Base-by-base conservation (phyloP, 2,329 filamentous ascomycete species). In the Geosmithia flava region DNA sequence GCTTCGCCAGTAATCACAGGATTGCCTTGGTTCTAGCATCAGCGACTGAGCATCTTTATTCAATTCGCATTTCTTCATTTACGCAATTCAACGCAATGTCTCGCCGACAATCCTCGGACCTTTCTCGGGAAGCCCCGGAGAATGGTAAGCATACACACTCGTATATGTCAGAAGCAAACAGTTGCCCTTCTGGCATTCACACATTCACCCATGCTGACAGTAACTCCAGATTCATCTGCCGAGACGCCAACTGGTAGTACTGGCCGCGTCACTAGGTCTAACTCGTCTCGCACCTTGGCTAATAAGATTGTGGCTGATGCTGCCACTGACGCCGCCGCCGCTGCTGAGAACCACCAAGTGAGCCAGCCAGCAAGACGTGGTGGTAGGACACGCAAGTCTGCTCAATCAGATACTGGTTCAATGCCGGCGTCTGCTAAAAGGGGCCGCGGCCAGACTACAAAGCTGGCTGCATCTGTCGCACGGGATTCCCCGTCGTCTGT, bases 401-500 rank as follows among this genome's bases (percentile, higher is more conserved):
- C 16, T 33, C 46, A 27, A 10, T 10, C 17, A 17, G n/a, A 20
- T 8, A 23, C 23, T n/a, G 20, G n/a, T 16, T 17, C 20, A 8
- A 15, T 7, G 23, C 29, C 27, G n/a, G 29, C 40, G n/a, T 10
- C 44, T 29, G 8, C 42, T 3, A 45, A 20, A 29, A 27, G 42
- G 15, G 16, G 39, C 15, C 37, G 23, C 7, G 48, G 45, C 7
- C n/a, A 40, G 17, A 44, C 45, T 47, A 29, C 41, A 39, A 47
- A 19, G 29, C 46, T 29, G 29, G 33, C 33, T 46, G 20, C 33
- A 13, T 27, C 45, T 29, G 45, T 42, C 33, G 39, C n/a, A 20
- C 62, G 56, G 44, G 59, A 59, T 37, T 61, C 64, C 7, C 55
- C 55, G 7, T 67, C 63, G 16, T 63, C 64, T 4, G 56, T 53